Evolutionary conservation across 345 rosid species (phyloP).

Genomic region (Populus ilicifolia): DNA sequence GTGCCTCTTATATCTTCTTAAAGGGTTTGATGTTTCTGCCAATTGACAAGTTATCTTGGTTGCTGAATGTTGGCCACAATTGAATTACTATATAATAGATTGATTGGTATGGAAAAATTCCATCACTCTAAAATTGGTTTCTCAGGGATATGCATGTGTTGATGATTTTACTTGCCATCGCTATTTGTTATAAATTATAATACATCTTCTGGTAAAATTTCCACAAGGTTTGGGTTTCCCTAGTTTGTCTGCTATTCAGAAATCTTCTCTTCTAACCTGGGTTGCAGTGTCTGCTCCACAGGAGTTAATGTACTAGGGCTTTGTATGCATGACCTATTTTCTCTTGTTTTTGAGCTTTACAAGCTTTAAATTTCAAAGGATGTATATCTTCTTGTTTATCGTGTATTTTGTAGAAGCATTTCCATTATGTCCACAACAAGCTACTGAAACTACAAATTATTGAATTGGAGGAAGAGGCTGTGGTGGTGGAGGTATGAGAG

Average conservation of each 20-base stretch:
- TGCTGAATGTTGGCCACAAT: not conserved
- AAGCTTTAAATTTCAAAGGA: not conserved
- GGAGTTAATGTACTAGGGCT: not conserved
- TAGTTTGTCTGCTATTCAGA: not conserved
- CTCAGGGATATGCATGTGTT: not conserved
- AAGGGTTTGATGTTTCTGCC: not conserved
- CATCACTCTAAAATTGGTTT: not conserved
- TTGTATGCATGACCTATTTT: not conserved
- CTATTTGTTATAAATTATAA: not conserved
- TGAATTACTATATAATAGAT: not conserved
- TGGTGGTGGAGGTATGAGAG: conserved; percentile 74
- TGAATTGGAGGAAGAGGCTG: conserved; percentile 39
- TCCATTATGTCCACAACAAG: not conserved
- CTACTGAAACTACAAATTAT: not conserved
- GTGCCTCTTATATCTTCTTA: not conserved
- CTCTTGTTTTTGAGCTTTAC: not conserved
- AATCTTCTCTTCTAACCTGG: not conserved
- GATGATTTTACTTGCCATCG: not conserved
- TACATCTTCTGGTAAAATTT: not conserved
- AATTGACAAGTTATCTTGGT: not conserved
- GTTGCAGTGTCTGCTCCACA: not conserved
- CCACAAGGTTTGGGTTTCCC: not conserved
- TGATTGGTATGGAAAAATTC: not conserved
- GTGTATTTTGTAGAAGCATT: not conserved
- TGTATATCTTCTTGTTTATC: not conserved